A percentile compares a stretch with the other conserved stretches of the same genome.
phyloP scores from a whole-genome alignment of 768 basidiomycete genomes.

The Gymnopilus dilepis region DNA sequence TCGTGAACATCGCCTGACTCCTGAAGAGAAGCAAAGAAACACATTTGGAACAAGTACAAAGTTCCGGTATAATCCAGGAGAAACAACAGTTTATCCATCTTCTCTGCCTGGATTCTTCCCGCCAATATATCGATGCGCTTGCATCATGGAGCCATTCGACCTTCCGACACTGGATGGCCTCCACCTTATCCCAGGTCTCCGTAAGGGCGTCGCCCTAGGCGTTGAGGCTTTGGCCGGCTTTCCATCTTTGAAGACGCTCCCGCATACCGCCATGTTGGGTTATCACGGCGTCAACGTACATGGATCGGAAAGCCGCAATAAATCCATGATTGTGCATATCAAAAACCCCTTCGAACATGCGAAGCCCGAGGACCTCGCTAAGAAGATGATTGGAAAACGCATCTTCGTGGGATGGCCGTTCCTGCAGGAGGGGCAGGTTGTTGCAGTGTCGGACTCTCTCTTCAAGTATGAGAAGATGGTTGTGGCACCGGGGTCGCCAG shows the following conservation, averaged over 20 bases:
- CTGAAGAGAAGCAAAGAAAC: constrained; percentile 80
- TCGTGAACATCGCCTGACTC: constrained; percentile 76
- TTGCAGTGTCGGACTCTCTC: constrained; percentile 82
- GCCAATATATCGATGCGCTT: constrained; percentile 78
- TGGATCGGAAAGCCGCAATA: constrained; percentile 87
- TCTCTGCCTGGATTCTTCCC: constrained; percentile 97
- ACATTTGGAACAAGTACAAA: constrained; percentile 77
- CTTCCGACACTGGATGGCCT: constrained; percentile 88
- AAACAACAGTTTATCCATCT: constrained; percentile 80
- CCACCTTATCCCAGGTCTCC: constrained; percentile 84
- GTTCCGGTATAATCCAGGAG: constrained; percentile 71
- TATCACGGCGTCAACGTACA: constrained; percentile 94
- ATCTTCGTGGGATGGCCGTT: constrained; percentile 93
- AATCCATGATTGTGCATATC: constrained; percentile 91
- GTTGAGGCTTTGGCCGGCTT: constrained; percentile 91
- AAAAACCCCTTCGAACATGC: constrained; percentile 71
- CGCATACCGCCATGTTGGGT: constrained; percentile 75
- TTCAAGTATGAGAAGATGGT: constrained; percentile 84
- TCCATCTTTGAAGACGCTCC: constrained; percentile 92
- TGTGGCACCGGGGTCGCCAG: constrained; percentile 53
- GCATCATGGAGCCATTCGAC: constrained; percentile 81
- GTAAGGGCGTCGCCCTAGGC: constrained; percentile 89
- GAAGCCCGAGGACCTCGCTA: constrained; percentile 76
- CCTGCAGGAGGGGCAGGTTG: constrained; percentile 88
- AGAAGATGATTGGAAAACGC: constrained; percentile 74